Evolutionary conservation across 352 stramenopile species (phyloP), one percentile per base, ranked within the genome.

Genomic region (Globisporangium paddicum): DNA sequence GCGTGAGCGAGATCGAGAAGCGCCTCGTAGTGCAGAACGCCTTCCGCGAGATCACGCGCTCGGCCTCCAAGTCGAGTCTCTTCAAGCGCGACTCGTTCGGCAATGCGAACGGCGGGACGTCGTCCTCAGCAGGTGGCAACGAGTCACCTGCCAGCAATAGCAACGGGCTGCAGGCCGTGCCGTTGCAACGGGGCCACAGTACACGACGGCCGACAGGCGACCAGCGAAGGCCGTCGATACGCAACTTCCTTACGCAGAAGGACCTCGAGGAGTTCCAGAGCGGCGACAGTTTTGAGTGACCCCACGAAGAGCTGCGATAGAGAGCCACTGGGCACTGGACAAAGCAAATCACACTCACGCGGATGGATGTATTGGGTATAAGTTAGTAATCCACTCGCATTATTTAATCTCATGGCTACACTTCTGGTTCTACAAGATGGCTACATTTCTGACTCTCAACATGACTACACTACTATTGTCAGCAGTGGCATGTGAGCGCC

Each of bases 261-360:
- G 79, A 89, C 51, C 68, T 87, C 5, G 72, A 75, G 37, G 77
- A 87, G 55, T 85, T 86, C 56, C 65, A 89, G 46, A 66, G 64
- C 60, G 71, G 59, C 48, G 61, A 64, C 40, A 55, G 40, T 25
- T 64, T 63, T 41, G 65, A 73, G 45, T 75, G 61, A 75, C n/a
- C 25, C n/a, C 14, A 23, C 9, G 26, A 28, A 26, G 21, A 32
- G 44, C 14, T 47, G 16, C n/a, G 9, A 30, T 13, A 30, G 0
- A 42, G 37, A 42, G 2, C 0, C 14, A 21, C 37, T 9, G n/a
- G 16, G 40, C 40, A 26, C 6, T 46, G n/a, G 40, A 9, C 37
- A 42, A 42, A 30, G 45, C 45, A 14, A 9, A 26, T 47, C 21
- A 16, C 37, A 19, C 37, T 16, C 37, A 18, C 4, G 19, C 18